phyloP scores from a whole-genome alignment of 1,284 basidiomycete species.

The Austroboletus niveus region DNA sequence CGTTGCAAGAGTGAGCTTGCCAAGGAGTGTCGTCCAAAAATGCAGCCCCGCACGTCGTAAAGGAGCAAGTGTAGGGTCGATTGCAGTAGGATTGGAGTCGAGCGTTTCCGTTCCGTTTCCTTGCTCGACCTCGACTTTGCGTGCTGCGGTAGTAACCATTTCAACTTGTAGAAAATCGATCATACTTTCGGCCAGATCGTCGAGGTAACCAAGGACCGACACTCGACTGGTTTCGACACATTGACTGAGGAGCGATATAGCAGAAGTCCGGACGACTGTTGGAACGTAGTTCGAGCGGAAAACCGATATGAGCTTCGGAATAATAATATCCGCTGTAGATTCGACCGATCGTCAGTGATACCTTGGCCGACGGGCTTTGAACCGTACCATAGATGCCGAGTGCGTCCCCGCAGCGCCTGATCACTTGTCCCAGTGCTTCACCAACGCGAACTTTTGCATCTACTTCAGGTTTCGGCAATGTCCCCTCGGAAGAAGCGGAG shows the following conservation, averaged over 20 bases:
- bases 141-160: slow-evolving; percentile 38
- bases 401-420: slow-evolving; percentile 71
- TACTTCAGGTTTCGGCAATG: slow-evolving; percentile 63
- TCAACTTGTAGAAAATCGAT: slow-evolving; percentile 82
- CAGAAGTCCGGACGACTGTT: slow-evolving; percentile 74
- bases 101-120: slow-evolving; percentile 15
- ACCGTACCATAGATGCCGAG: slow-evolving; percentile 67
- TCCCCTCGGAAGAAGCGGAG: slow-evolving; percentile 45
- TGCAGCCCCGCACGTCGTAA: slow-evolving; percentile 81
- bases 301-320: slow-evolving; percentile 66
- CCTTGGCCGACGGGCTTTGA: neutral
- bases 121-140: slow-evolving; percentile 14
- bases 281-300: slow-evolving; percentile 62
- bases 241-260: slow-evolving; percentile 78
- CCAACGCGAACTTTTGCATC: slow-evolving; percentile 82
- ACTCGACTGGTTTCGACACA: slow-evolving; percentile 64
- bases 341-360: slow-evolving; percentile 3
- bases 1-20: slow-evolving; percentile 47
- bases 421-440: slow-evolving; percentile 82
- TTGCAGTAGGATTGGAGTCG: slow-evolving; percentile 53
- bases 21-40: slow-evolving; percentile 67
- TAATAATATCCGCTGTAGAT: slow-evolving; percentile 59
- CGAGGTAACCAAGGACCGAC: slow-evolving; percentile 61
- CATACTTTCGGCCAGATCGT: slow-evolving; percentile 64
- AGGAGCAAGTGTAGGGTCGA: slow-evolving; percentile 69